Conservation (phyloP, 208 protist species). For the Leishmania tarentolae region DNA sequence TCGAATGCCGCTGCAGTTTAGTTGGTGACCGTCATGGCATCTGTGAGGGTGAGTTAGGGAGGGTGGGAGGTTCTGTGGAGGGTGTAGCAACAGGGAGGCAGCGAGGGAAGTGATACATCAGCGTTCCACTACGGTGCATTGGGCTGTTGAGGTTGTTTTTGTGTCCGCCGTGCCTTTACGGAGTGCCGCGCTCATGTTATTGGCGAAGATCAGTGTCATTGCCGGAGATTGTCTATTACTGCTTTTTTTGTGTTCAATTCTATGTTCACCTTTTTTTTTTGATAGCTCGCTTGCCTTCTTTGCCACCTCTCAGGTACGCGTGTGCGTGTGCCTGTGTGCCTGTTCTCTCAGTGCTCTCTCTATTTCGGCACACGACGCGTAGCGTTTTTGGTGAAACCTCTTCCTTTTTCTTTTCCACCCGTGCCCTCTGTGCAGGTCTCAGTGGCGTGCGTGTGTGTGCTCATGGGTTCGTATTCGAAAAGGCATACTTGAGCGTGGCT, state of each 20-base stretch:
- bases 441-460: not conserved
- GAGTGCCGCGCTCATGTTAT: not conserved
- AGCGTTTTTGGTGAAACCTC: not conserved
- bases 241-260: not conserved
- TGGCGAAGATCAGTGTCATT: not conserved
- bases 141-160: not conserved
- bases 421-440: not conserved
- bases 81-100: not conserved
- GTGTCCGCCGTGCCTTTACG: not conserved
- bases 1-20: not conserved
- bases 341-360: not conserved
- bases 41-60: not conserved
- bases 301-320: not conserved
- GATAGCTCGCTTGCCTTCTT: conserved; percentile 1
- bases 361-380: not conserved
- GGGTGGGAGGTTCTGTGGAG: not conserved
- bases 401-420: not conserved
- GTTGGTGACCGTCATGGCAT: not conserved
- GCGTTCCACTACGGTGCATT: not conserved
- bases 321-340: not conserved
- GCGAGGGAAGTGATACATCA: not conserved
- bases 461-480: not conserved
- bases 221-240: not conserved
- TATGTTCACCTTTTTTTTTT: not conserved
- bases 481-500: not conserved